These are phyloP conservation scores for Lithocarpus polystachyus DNA, from an alignment of 306 rosid species.

Conservation along the genomic window DNA sequence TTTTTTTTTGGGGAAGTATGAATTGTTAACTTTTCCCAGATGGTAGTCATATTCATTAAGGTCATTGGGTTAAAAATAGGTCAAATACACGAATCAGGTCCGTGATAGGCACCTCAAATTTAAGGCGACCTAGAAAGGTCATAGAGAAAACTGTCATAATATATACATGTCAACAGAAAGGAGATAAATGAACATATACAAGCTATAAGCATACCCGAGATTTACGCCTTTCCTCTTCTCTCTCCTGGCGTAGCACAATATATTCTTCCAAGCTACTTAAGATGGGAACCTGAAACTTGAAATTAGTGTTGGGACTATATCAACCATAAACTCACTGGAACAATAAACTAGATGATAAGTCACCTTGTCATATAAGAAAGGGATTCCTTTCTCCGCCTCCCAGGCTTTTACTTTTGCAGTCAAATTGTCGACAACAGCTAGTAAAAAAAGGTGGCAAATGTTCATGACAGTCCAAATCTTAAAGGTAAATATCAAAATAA, in stretches of 20 bases:
- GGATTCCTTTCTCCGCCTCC: slow-evolving; percentile 80
- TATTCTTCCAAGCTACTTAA: slow-evolving; percentile 61
- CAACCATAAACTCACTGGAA: neutral
- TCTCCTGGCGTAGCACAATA: slow-evolving; percentile 44
- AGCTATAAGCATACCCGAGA: slow-evolving; percentile 56
- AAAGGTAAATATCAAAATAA: slow-evolving; percentile 1
- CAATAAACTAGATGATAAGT: slow-evolving; percentile 14
- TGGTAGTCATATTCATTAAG: neutral
- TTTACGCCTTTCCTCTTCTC: slow-evolving; percentile 85
- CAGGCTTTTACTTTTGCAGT: slow-evolving; percentile 74
- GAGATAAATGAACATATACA: neutral
- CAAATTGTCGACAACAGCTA: slow-evolving; percentile 74
- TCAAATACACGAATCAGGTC: neutral
- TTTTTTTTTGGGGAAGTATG: neutral
- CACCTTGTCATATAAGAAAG: slow-evolving; percentile 91
- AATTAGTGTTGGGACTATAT: slow-evolving; percentile 7
- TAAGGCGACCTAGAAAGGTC: neutral
- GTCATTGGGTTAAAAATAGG: neutral
- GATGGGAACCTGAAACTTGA: slow-evolving; percentile 54
- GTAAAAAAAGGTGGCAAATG: slow-evolving; percentile 14
- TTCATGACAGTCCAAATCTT: slow-evolving; percentile 5
- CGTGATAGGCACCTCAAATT: neutral
- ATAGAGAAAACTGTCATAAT: neutral
- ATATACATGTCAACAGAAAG: neutral
- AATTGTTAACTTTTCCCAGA: neutral